phyloP scores from a whole-genome alignment of 2,329 filamentous ascomycete genomes.

The Fusarium sp. region DNA sequence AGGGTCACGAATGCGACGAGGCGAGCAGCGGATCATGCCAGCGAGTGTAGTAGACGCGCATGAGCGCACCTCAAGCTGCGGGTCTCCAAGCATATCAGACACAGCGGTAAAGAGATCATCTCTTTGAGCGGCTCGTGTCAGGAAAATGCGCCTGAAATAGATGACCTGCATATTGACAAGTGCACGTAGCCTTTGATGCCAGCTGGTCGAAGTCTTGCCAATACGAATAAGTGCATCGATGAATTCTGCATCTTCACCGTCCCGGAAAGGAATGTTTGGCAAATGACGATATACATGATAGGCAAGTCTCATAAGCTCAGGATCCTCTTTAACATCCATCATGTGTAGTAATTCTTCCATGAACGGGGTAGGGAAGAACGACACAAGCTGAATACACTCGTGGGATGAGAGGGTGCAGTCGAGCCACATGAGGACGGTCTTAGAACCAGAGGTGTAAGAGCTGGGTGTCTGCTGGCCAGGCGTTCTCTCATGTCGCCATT shows the following conservation, averaged over 20 bases:
- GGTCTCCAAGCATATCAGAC: constrained; percentile 92
- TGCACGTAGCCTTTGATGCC: constrained; percentile 95
- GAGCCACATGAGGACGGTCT: constrained; percentile 95
- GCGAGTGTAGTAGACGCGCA: constrained; percentile 93
- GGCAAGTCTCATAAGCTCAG: constrained; percentile 91
- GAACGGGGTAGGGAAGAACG: constrained; percentile 90
- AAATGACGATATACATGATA: constrained; percentile 98
- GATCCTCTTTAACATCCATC: constrained; percentile 99
- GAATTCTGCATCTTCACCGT: constrained; percentile 86
- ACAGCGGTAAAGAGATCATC: constrained; percentile 89
- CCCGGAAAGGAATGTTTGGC: constrained; percentile 92
- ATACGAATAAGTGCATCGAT: constrained; percentile 89
- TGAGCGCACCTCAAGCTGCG: constrained; percentile 92
- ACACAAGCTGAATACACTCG: constrained; percentile 90
- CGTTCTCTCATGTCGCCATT: constrained; percentile 85
- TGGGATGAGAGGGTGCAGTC: constrained; percentile 91
- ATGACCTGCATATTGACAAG: constrained; percentile 99
- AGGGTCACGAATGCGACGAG: constrained; percentile 79
- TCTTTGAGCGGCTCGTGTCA: constrained; percentile 80
- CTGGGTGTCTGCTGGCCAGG: constrained; percentile 94
- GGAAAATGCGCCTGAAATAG: constrained; percentile 95
- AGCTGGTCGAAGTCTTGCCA: constrained; percentile 84
- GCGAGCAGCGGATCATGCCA: constrained; percentile 98
- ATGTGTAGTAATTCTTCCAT: constrained; percentile 96
- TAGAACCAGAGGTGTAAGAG: constrained; percentile 94